Evolutionary conservation across 139 green algal genomes (phyloP), one percentile per base, ranked within the genome.

Genomic region (Tetraselmis striata): DNA sequence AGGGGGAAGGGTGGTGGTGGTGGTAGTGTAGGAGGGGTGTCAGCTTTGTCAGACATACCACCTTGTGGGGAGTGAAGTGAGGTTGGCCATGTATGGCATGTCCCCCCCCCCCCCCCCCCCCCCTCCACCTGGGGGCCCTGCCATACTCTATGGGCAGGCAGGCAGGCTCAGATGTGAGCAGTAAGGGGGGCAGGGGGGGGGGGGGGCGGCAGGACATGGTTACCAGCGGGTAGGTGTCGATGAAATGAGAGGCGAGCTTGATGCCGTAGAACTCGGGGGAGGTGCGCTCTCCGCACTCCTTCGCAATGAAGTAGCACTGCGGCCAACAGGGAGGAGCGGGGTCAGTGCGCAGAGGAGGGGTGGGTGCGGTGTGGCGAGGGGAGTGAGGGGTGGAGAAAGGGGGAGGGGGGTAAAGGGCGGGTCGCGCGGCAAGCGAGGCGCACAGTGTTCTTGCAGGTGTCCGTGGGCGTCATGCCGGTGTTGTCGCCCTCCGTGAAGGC

Each of bases 401-500:
- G 23, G 77, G 5, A 32, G 23, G 32, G 28, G 45, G 18, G n/a
- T n/a, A n/a, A n/a, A n/a, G n/a, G n/a, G n/a, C n/a, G n/a, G n/a
- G n/a, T n/a, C n/a, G n/a, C n/a, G n/a, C n/a, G n/a, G n/a, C n/a
- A n/a, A n/a, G n/a, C n/a, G n/a, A n/a, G n/a, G 45, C 86, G 2
- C 81, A 97, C 93, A 31, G 91, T 95, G 84, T 98, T 98, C 84
- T 98, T 98, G 86, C 95, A 91, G 1, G 95, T 98, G 88, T 98
- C 95, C 0, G 95, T 98, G 25, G 95, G 86, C 1, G 94, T 98
- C 95, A 98, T 97, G 76, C 91, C 94, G 0, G 77, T 84, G 80
- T 98, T 98, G 78, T 86, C 86, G 5, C 88, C 87, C 2, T 91
- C 85, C 1, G 75, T 81, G 83, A 91, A 98, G 0, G 94, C 92